Evolutionary conservation across 1,284 basidiomycete genomes (phyloP), one percentile per base, ranked within the genome.

Genomic region (Bjerkandera adusta): DNA sequence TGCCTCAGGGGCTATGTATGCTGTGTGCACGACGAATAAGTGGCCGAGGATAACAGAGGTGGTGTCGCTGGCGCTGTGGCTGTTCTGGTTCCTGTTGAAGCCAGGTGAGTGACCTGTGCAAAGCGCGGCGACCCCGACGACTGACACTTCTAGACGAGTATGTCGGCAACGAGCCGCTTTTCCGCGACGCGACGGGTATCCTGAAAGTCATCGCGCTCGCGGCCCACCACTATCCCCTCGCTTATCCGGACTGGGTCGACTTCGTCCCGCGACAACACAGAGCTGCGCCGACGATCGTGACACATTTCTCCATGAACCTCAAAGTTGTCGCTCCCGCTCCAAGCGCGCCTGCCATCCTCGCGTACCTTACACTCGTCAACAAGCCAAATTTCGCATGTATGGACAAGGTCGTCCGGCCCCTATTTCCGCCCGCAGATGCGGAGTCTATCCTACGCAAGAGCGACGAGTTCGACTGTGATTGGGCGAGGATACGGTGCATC

Each of bases 141-240:
- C 50, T 21, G 41, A 41, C 48, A 33, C 32, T 45, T 30, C 22
- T 51, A 88, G 83, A 72, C 48, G 71, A 77, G 10, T 78, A 77
- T 58, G 60, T 58, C 45, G 65, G 60, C 16, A 68, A 69, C 26
- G 64, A 75, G 3, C 48, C 53, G 16, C 60, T 61, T 24, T 76
- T 76, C 37, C 68, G 69, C 46, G 68, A 71, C 20, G 74, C 76
- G 4, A 59, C 72, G 21, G 68, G 69, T 36, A 68, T 82, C 30
- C 56, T 86, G 43, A 84, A 85, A 55, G 57, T 79, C 10, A 73
- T 79, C 49, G 81, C 85, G 0, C 61, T 88, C 16, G 82, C 79
- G 16, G 86, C 85, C 24, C 83, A 85, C 54, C 61, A 88, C 83
- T 88, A 87, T 57, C 69, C 73, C 2, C 64, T 86, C 20, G 76